Evolutionary conservation across 768 basidiomycete species (phyloP).

Genomic region (Leccinellum rugosiceps): DNA sequence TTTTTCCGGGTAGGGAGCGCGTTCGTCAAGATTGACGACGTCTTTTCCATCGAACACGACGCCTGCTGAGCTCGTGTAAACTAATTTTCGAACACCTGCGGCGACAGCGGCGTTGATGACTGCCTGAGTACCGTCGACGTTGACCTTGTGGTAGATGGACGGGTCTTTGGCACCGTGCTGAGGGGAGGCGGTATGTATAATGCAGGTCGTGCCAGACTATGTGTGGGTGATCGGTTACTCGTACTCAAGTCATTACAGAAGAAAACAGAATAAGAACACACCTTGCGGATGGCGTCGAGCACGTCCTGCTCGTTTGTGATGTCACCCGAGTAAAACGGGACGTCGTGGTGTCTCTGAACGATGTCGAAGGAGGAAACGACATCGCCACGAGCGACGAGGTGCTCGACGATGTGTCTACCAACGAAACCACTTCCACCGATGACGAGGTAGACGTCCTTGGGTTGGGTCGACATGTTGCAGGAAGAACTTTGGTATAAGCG

Average conservation of each 20-base stretch:
- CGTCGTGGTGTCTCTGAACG: conserved; percentile 85
- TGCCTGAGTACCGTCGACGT: conserved; percentile 86
- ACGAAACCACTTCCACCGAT: conserved; percentile 94
- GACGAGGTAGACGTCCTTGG: conserved; percentile 77
- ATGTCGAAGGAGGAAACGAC: conserved; percentile 86
- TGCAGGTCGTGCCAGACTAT: conserved; percentile 80
- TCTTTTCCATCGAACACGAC: conserved; percentile 84
- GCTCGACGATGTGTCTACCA: conserved; percentile 87
- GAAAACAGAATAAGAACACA: conserved; percentile 28
- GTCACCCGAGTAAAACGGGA: conserved; percentile 86
- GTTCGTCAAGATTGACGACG: conserved; percentile 85
- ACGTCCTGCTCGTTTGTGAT: conserved; percentile 78
- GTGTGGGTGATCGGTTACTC: not conserved
- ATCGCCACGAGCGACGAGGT: conserved; percentile 75
- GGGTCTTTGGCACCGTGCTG: conserved; percentile 65
- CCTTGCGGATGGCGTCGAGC: conserved; percentile 69
- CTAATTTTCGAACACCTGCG: conserved; percentile 75
- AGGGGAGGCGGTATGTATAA: conserved; percentile 94
- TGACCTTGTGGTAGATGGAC: conserved; percentile 85
- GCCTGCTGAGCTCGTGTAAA: conserved; percentile 92
- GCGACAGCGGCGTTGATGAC: conserved; percentile 80
- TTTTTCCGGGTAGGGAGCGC: conserved; percentile 66
- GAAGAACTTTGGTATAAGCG: not conserved
- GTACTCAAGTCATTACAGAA: not conserved
- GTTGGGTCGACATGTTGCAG: conserved; percentile 17